Evolutionary conservation across 805 yeast species (phyloP), one percentile per base, ranked within the genome.

Genomic region (Pichia kluyveri): DNA sequence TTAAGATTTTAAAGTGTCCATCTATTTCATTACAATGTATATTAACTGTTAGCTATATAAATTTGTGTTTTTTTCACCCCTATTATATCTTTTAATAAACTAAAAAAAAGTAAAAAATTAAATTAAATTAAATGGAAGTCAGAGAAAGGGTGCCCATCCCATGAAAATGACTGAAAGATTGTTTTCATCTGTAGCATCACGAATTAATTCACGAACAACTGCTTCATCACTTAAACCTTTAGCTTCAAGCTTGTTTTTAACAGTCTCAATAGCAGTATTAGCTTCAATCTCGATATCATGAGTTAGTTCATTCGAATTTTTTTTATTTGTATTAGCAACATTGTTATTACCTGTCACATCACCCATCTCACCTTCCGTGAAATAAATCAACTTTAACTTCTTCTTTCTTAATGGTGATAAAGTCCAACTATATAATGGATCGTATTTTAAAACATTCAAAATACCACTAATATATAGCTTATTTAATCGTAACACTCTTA

Each of bases 371-470:
- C 44, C 43, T 17, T 52, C 53, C 6, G 46, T 52, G 5, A 38
- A 41, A 43, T 49, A 45, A n/a, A 59, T 45, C 31, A 69, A 75
- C 55, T 80, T 85, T 17, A 82, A 61, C 52, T 71, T 75, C 53
- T 73, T 73, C 57, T 72, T 75, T 47, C 83, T 63, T 17, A 87
- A 64, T 1, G 95, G 95, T 0, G 96, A 86, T 42, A 89, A 70
- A 0, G 86, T 79, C 98, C 99, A 93, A 1, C 87, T 76, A 59
- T 91, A 90, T 47, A 93, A 71, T 0, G 99, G 97, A 70, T 93
- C 99, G 75, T 93, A 88, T 56, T 83, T 73, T 53, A 93, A 66
- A 5, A 91, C 95, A 57, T 90, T 91, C 47, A 93, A 67, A 32
- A 93, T 86, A 31, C 93, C 83, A 62, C 82, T 65, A 30, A 95